Evolutionary conservation across 345 rosid genomes (phyloP).

Genomic region (Erysimum cheiranthoides): DNA sequence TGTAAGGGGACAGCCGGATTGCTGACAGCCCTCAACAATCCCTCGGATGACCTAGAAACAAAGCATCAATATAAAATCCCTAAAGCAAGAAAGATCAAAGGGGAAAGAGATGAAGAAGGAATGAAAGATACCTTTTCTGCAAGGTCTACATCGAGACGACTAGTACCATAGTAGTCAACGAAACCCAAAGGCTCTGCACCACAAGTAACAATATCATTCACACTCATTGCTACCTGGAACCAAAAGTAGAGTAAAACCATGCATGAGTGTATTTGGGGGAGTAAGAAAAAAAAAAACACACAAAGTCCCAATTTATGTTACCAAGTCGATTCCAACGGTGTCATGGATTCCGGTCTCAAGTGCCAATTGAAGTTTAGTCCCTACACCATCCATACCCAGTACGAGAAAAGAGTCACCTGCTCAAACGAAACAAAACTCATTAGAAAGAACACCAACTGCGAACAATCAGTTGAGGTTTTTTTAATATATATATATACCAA

Average conservation of each 20-base stretch:
- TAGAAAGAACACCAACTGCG: neutral
- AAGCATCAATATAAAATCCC: neutral
- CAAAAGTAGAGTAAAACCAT: neutral
- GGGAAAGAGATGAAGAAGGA: neutral
- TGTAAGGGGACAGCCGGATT: slow-evolving; percentile 71
- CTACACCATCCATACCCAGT: slow-evolving; percentile 95
- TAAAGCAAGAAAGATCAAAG: neutral
- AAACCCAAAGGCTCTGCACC: slow-evolving; percentile 92
- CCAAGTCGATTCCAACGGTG: slow-evolving; percentile 91
- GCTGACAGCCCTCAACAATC: slow-evolving; percentile 85
- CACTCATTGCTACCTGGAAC: slow-evolving; percentile 90
- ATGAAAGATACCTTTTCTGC: slow-evolving; percentile 74
- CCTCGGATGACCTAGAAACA: slow-evolving; percentile 71
- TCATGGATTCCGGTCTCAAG: slow-evolving; percentile 88
- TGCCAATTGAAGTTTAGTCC: slow-evolving; percentile 90
- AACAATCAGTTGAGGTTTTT: neutral
- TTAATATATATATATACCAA: slow-evolving; percentile 55
- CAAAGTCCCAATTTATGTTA: slow-evolving; percentile 25
- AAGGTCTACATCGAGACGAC: slow-evolving; percentile 87
- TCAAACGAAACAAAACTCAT: neutral
- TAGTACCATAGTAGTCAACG: slow-evolving; percentile 89
- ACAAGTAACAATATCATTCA: slow-evolving; percentile 89
- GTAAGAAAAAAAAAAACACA: neutral
- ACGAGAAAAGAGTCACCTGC: slow-evolving; percentile 86
- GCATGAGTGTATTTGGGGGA: neutral